phyloP scores from a whole-genome alignment of 2,329 filamentous ascomycete species.

The Phialophora macrospora region DNA sequence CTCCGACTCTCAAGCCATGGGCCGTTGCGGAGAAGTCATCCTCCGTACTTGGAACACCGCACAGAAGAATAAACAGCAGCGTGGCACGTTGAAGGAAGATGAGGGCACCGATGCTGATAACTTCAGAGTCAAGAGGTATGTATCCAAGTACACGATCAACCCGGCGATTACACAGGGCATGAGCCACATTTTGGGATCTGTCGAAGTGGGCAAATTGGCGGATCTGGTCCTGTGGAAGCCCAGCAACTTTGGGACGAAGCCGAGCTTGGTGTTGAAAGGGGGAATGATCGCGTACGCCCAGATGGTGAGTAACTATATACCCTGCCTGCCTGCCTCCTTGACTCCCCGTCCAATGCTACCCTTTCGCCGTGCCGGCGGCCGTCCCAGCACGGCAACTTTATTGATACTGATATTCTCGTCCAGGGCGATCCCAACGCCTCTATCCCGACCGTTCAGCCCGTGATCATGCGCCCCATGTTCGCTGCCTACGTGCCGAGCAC shows the following conservation, averaged over 20 bases:
- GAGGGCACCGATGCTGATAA: slow-evolving; percentile 81
- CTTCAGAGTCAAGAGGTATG: slow-evolving; percentile 86
- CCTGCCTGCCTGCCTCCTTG: not conserved
- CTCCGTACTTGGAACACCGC: slow-evolving; percentile 95
- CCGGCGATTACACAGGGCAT: slow-evolving; percentile 91
- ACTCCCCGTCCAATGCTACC: not conserved
- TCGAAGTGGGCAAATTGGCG: slow-evolving; percentile 88
- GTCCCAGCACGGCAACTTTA: not conserved
- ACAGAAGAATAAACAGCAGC: slow-evolving; percentile 92
- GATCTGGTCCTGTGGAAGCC: slow-evolving; percentile 89
- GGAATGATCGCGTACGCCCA: slow-evolving; percentile 81
- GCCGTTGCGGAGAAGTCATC: slow-evolving; percentile 90
- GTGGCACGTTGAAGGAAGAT: slow-evolving; percentile 77
- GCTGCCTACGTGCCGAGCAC: slow-evolving; percentile 71
- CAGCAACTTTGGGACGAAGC: slow-evolving; percentile 85
- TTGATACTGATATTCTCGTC: not conserved
- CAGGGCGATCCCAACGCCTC: slow-evolving; percentile 80
- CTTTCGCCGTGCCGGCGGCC: no score
- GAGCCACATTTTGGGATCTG: slow-evolving; percentile 79
- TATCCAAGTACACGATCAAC: slow-evolving; percentile 97
- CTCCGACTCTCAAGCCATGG: slow-evolving; percentile 95
- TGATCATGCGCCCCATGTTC: slow-evolving; percentile 86
- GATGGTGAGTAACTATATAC: slow-evolving; percentile 66
- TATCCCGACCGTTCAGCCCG: slow-evolving; percentile 85
- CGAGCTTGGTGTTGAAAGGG: slow-evolving; percentile 78